Percentiles rank a stretch among this genome's conserved stretches.
These are phyloP conservation scores for Meyerozyma sp. DNA, from an alignment of 1,139 yeast species.

Conservation along the genomic window DNA sequence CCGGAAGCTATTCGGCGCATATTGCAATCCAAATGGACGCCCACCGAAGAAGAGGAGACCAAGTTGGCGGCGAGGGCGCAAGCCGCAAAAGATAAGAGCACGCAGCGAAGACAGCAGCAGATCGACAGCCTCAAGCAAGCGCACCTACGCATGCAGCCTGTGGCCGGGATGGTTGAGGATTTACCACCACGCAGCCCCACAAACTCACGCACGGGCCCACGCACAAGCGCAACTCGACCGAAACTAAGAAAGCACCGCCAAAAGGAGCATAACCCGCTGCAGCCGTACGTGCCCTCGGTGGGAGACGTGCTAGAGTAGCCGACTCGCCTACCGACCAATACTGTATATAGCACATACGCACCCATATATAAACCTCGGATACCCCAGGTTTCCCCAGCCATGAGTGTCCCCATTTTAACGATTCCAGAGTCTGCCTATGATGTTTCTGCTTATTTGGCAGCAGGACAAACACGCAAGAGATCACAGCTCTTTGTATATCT, in stretches of 20 bases:
- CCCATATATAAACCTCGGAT: neutral
- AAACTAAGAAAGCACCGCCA: neutral
- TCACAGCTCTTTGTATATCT: conserved; percentile 26
- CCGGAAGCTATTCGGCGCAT: conserved; percentile 85
- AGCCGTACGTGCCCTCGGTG: neutral
- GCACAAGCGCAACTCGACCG: no score
- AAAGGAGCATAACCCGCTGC: neutral
- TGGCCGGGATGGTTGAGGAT: neutral
- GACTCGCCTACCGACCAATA: neutral
- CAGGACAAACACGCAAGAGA: conserved; percentile 12
- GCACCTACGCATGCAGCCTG: neutral
- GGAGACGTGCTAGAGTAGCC: neutral
- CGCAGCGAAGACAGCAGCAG: conserved; percentile 4
- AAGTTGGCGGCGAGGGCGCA: conserved; percentile 45
- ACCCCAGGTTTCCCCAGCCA: conserved; percentile 1
- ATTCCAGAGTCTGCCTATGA: conserved; percentile 43
- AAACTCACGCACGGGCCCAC: neutral
- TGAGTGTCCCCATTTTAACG: conserved; percentile 30
- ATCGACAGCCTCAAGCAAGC: neutral
- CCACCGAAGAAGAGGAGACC: conserved; percentile 48
- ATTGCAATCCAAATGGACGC: conserved; percentile 71
- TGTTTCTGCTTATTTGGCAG: conserved; percentile 18
- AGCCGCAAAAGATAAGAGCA: conserved; percentile 16
- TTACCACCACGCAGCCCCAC: neutral
- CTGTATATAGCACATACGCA: neutral